Evolutionary conservation across 495 filamentous ascomycete species (phyloP).

Genomic region (Aspergillus coremiiformis): DNA sequence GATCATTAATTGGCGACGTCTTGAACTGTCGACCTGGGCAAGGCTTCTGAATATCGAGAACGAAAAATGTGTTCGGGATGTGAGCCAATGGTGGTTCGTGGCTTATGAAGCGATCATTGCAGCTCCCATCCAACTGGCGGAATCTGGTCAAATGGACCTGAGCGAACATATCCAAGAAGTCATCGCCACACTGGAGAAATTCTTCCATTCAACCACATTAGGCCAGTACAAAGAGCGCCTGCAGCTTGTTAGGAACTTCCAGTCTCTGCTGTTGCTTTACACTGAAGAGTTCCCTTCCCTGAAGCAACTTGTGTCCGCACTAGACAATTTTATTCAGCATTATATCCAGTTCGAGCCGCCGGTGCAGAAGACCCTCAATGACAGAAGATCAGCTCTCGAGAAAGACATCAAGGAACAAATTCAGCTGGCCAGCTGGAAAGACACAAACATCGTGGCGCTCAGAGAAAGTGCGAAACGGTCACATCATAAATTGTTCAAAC

Average conservation of each 20-base stretch:
- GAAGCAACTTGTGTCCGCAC: slow-evolving; percentile 43
- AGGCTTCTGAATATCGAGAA: slow-evolving; percentile 81
- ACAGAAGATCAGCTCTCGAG: slow-evolving; percentile 61
- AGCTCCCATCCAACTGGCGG: slow-evolving; percentile 55
- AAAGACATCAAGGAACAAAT: slow-evolving; percentile 84
- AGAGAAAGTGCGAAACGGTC: slow-evolving; percentile 82
- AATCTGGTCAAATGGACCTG: slow-evolving; percentile 48
- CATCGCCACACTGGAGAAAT: slow-evolving; percentile 61
- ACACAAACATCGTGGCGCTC: slow-evolving; percentile 85
- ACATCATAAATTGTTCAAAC: slow-evolving; percentile 83
- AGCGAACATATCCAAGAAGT: slow-evolving; percentile 57
- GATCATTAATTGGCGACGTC: slow-evolving; percentile 77
- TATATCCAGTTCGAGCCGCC: slow-evolving; percentile 60
- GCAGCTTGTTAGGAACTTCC: slow-evolving; percentile 63
- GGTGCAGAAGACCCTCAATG: slow-evolving; percentile 52
- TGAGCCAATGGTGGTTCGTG: slow-evolving; percentile 92
- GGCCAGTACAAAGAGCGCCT: slow-evolving; percentile 75
- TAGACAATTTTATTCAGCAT: slow-evolving; percentile 70
- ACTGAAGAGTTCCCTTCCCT: slow-evolving; percentile 48
- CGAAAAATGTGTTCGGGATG: slow-evolving; percentile 62
- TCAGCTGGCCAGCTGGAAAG: slow-evolving; percentile 88
- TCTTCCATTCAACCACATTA: slow-evolving; percentile 63
- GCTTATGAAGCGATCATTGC: slow-evolving; percentile 83
- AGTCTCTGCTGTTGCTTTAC: slow-evolving; percentile 42
- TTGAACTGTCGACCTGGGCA: slow-evolving; percentile 89